Conservation (phyloP, 148 eudicot genomes). For the Bassia scoparia region DNA sequence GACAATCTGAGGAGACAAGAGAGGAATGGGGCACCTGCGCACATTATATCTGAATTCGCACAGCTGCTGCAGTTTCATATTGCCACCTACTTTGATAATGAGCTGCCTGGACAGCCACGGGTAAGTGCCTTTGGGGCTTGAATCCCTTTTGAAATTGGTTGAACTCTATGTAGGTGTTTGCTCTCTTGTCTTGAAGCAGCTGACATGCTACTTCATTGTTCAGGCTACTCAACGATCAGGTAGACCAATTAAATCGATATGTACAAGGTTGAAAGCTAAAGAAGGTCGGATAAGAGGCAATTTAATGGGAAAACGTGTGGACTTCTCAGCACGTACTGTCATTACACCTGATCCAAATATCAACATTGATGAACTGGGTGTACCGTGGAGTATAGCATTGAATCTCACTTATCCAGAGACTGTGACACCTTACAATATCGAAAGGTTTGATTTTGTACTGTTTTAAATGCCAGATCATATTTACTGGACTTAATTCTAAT, state of each 20-base stretch:
- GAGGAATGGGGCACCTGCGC: slow-evolving; percentile 99
- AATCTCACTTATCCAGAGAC: slow-evolving; percentile 99
- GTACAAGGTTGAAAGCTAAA: slow-evolving; percentile 95
- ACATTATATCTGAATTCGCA: slow-evolving; percentile 92
- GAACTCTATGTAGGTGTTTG: neutral
- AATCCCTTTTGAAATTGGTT: neutral
- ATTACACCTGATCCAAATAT: slow-evolving; percentile 98
- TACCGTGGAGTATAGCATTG: slow-evolving; percentile 99
- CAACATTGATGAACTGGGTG: slow-evolving; percentile 92
- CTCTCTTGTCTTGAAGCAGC: neutral
- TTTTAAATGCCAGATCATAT: neutral
- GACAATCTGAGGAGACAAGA: slow-evolving; percentile 90
- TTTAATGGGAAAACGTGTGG: slow-evolving; percentile 98
- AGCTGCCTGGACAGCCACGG: slow-evolving; percentile 98
- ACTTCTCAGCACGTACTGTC: slow-evolving; percentile 99
- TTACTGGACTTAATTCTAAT: slow-evolving; percentile 6
- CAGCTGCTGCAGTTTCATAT: slow-evolving; percentile 93
- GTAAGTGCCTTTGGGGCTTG: slow-evolving; percentile 30
- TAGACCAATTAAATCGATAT: slow-evolving; percentile 94
- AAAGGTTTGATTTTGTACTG: slow-evolving; percentile 45
- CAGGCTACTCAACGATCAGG: slow-evolving; percentile 99
- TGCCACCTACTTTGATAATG: slow-evolving; percentile 97
- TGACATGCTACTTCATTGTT: slow-evolving; percentile 8
- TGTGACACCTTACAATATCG: slow-evolving; percentile 95
- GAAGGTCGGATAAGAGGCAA: slow-evolving; percentile 98